Evolutionary conservation across 495 filamentous ascomycete species (phyloP), one percentile per base, ranked within the genome.

Genomic region (Aspergillus carlsbadensis): DNA sequence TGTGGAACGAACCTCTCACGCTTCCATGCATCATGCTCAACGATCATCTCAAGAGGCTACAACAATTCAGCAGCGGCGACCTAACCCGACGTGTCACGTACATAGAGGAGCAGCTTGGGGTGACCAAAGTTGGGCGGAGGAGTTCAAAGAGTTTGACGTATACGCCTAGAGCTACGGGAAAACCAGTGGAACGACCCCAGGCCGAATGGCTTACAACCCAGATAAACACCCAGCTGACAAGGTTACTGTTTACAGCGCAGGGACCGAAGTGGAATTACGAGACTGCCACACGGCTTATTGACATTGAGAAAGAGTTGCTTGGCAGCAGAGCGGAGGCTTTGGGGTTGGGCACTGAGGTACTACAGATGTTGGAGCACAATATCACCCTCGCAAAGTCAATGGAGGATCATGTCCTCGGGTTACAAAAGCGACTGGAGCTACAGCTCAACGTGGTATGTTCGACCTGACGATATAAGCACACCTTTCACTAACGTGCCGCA

Each of bases 401-500:
- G 6, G 45, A 48, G 11, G 45, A 48, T 10, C 14, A 48, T 26
- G 26, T 48, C 2, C 29, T 48, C 5, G 29, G 29, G 1, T 14
- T 48, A 0, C 45, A 48, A n/a, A 48, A 48, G 15, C n/a, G 45
- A 18, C 17, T 48, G 29, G 29, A 48, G 11, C 26, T 48, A 17
- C 45, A 48, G 15, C 45, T 48, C 11, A 35, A 48, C 34, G 45
- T 48, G 45, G 43, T 46, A 46, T 7, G 43, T 46, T 29, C 5
- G 31, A 31, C 31, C 6, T n/a, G 2, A 1, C 24, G 6, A 8
- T 22, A 4, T 10, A 10, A 1, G 21, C 2, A 44, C 5, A 31
- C 5, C 22, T 15, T 2, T 6, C n/a, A 10, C 10, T 41, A 4
- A 41, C 17, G 39, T 31, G 8, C 7, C 34, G 22, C 22, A 48